Conservation (phyloP, 164 flowering plant species). For the Houttuynia cordata region DNA sequence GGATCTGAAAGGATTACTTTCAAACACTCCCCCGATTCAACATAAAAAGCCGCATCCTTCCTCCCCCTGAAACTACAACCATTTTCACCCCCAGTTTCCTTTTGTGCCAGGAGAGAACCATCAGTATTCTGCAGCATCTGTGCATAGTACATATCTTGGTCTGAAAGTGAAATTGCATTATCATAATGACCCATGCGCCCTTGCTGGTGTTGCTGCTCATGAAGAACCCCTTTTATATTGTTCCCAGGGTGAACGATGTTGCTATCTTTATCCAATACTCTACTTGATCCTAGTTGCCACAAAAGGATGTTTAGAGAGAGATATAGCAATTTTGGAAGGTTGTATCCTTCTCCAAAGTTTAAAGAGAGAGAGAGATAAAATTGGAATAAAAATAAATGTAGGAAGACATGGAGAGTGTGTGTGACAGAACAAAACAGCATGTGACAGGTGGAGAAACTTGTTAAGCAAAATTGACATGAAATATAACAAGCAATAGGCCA, state of each 20-base stretch:
- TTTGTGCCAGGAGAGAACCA: conserved; percentile 30
- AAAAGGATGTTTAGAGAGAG: background rate
- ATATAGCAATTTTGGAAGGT: no score
- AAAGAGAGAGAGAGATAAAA: no score
- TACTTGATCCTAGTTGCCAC: conserved; percentile 20
- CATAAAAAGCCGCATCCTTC: conserved; percentile 34
- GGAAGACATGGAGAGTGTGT: no score
- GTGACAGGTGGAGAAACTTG: no score
- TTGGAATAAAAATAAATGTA: background rate
- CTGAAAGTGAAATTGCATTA: conserved; percentile 43
- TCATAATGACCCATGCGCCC: conserved; percentile 22
- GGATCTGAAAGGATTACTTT: conserved; percentile 77
- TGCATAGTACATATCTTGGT: conserved; percentile 38
- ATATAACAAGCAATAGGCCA: no score
- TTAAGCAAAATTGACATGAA: no score
- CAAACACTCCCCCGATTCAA: conserved; percentile 56
- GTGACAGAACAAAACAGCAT: no score
- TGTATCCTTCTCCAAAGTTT: background rate
- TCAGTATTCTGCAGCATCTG: conserved; percentile 44
- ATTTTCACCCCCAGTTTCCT: conserved; percentile 45
- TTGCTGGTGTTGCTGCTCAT: conserved; percentile 14
- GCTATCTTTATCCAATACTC: conserved; percentile 37
- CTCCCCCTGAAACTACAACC: conserved; percentile 62
- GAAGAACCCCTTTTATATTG: conserved; percentile 18
- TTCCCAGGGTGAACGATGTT: conserved; percentile 15